These are phyloP conservation scores for Fusarium sambucinum DNA, from an alignment of 2,329 filamentous ascomycete species.

Conservation along the genomic window DNA sequence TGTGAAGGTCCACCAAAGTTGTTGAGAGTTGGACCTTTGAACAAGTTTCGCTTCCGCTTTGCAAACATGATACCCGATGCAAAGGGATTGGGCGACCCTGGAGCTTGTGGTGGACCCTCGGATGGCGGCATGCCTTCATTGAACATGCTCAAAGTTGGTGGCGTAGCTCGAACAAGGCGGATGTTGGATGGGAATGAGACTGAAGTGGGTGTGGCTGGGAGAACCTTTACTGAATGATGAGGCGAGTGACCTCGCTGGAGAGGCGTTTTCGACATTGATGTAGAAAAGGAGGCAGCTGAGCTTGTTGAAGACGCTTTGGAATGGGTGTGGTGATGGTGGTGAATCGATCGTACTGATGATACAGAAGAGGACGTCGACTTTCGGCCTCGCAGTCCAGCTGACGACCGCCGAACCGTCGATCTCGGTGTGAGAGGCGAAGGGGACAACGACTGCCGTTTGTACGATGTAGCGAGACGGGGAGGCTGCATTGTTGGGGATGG, in stretches of 20 bases:
- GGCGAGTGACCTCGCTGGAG: slow-evolving; percentile 77
- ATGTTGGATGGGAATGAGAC: slow-evolving; percentile 86
- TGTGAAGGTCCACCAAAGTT: slow-evolving; percentile 61
- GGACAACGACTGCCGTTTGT: slow-evolving; percentile 83
- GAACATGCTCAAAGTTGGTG: slow-evolving; percentile 64
- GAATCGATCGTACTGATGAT: slow-evolving; percentile 91
- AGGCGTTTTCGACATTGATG: slow-evolving; percentile 76
- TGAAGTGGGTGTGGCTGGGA: slow-evolving; percentile 86
- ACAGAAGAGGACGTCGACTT: slow-evolving; percentile 97
- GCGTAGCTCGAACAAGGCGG: slow-evolving; percentile 76
- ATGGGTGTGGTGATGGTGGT: slow-evolving; percentile 86
- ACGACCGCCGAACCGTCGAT: slow-evolving; percentile 85
- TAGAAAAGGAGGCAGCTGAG: slow-evolving; percentile 79
- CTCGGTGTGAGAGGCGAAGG: slow-evolving; percentile 90
- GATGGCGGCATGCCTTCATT: slow-evolving; percentile 70
- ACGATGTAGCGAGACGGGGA: slow-evolving; percentile 54
- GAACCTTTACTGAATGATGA: slow-evolving; percentile 92
- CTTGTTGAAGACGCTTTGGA: slow-evolving; percentile 96
- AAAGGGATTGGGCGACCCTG: slow-evolving; percentile 69
- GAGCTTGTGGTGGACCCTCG: slow-evolving; percentile 54
- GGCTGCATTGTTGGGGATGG: slow-evolving; percentile 50
- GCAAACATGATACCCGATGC: slow-evolving; percentile 78
- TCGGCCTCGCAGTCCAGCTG: slow-evolving; percentile 84
- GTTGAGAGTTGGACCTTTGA: slow-evolving; percentile 81
- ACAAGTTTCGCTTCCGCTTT: slow-evolving; percentile 82